Percentiles rank a stretch among this genome's conserved stretches.
Conservation (phyloP, 805 yeast species). For the Cyberlindnera lachancei region DNA sequence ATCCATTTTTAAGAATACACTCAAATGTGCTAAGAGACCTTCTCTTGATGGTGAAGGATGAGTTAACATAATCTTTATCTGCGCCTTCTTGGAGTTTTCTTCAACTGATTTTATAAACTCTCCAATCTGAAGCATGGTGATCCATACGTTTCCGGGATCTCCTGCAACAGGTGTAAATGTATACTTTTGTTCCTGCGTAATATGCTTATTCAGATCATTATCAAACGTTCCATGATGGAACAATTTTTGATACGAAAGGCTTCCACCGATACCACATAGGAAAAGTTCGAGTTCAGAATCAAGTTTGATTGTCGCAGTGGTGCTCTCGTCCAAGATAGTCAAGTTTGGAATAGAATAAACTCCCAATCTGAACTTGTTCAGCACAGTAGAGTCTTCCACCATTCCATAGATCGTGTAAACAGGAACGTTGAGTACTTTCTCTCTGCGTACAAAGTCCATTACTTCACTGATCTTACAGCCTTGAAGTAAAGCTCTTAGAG, state of each 20-base stretch:
- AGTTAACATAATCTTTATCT: slow-evolving; percentile 54
- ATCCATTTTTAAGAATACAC: slow-evolving; percentile 61
- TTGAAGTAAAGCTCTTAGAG: slow-evolving; percentile 27
- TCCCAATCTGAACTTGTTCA: slow-evolving; percentile 54
- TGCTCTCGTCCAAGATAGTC: slow-evolving; percentile 52
- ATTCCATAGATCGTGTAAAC: slow-evolving; percentile 76
- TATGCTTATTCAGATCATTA: slow-evolving; percentile 14
- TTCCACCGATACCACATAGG: slow-evolving; percentile 68
- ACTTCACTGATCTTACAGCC: slow-evolving; percentile 43
- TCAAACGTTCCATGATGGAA: slow-evolving; percentile 53
- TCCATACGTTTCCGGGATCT: slow-evolving; percentile 67
- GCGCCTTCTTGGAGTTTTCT: slow-evolving; percentile 30
- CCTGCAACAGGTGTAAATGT: slow-evolving; percentile 45
- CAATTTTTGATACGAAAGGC: slow-evolving; percentile 55
- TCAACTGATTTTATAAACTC: slow-evolving; percentile 46
- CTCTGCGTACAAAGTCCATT: slow-evolving; percentile 38
- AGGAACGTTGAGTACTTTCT: slow-evolving; percentile 40
- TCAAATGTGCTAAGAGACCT: slow-evolving; percentile 60
- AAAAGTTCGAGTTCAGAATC: slow-evolving; percentile 38
- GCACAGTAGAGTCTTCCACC: slow-evolving; percentile 63
- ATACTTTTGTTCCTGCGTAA: slow-evolving; percentile 14
- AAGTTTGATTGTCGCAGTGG: slow-evolving; percentile 32
- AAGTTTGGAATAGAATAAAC: slow-evolving; percentile 48
- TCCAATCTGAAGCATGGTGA: slow-evolving; percentile 64
- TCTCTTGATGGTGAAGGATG: slow-evolving; percentile 69